These are phyloP conservation scores for Fomitopsis pinicola DNA, from an alignment of 1,284 basidiomycete species.

Conservation along the genomic window DNA sequence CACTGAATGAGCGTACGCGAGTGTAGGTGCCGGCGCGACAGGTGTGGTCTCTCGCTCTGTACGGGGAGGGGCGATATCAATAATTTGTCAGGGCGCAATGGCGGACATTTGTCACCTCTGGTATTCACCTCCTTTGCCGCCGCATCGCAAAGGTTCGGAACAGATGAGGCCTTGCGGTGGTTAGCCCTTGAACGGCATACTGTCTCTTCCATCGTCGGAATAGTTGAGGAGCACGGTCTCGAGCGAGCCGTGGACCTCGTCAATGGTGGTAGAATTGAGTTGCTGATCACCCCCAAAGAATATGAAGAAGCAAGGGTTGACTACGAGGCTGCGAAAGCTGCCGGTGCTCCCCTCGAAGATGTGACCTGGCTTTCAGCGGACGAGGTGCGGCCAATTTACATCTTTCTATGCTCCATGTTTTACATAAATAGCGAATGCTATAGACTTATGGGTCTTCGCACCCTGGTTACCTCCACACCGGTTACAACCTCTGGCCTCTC, in stretches of 20 bases:
- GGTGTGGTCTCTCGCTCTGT: slow-evolving; percentile 35
- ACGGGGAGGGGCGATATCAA: background rate
- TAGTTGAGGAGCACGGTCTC: slow-evolving; percentile 44
- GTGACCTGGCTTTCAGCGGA: slow-evolving; percentile 46
- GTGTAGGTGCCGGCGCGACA: slow-evolving; percentile 74
- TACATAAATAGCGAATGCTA: background rate
- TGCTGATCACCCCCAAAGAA: slow-evolving; percentile 49
- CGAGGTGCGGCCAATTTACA: slow-evolving; percentile 38
- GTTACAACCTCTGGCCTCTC: slow-evolving; percentile 72
- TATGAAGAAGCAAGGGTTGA: slow-evolving; percentile 36
- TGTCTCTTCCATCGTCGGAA: slow-evolving; percentile 39
- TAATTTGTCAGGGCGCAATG: slow-evolving; percentile 56
- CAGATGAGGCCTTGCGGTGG: slow-evolving; percentile 49
- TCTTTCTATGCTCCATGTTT: slow-evolving; percentile 23
- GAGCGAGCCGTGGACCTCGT: slow-evolving; percentile 58
- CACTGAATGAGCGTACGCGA: background rate
- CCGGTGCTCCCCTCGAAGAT: slow-evolving; percentile 44
- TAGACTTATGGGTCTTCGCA: slow-evolving; percentile 55
- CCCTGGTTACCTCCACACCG: slow-evolving; percentile 46
- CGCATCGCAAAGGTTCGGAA: slow-evolving; percentile 34
- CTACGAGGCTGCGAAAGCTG: slow-evolving; percentile 47
- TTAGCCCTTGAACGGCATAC: slow-evolving; percentile 60
- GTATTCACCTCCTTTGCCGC: slow-evolving; percentile 45
- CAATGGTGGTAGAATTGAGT: slow-evolving; percentile 47
- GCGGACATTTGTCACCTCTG: slow-evolving; percentile 66